phyloP scores from a whole-genome alignment of 352 stramenopile species.

The Pythium myriotylum region DNA sequence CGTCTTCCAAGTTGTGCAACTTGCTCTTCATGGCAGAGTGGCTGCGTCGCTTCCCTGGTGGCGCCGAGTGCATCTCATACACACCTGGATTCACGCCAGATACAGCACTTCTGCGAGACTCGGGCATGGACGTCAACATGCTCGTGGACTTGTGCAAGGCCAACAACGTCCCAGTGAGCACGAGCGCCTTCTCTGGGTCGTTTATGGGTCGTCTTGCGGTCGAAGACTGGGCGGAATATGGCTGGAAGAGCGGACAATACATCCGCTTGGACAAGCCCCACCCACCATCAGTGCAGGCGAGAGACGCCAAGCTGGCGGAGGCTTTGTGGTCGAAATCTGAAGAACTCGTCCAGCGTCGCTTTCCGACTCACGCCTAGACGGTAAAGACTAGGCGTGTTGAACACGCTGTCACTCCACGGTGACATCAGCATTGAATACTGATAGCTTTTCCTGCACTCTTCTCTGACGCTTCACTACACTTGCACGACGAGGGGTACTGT shows the following conservation, averaged over 20 bases:
- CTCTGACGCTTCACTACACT: too few species aligned
- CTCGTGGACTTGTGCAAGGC: slow-evolving; percentile 15
- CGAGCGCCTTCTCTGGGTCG: slow-evolving; percentile 21
- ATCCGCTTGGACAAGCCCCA: slow-evolving; percentile 27
- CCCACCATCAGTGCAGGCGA: slow-evolving; percentile 26
- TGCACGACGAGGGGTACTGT: too few species aligned
- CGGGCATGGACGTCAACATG: neutral
- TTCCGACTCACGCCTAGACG: too few species aligned
- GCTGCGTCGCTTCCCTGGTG: slow-evolving; percentile 25
- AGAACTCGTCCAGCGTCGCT: slow-evolving; percentile 21
- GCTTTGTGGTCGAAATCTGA: slow-evolving; percentile 37
- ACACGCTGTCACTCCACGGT: too few species aligned
- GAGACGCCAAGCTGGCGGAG: slow-evolving; percentile 22
- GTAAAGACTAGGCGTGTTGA: too few species aligned
- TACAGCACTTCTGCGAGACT: slow-evolving; percentile 23
- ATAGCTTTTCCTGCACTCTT: too few species aligned
- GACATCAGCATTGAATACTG: too few species aligned
- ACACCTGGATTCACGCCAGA: slow-evolving; percentile 25
- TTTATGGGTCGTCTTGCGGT: slow-evolving; percentile 31
- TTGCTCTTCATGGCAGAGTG: slow-evolving; percentile 32
- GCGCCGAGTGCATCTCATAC: slow-evolving; percentile 20
- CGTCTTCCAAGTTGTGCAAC: slow-evolving; percentile 38
- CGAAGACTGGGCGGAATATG: slow-evolving; percentile 10
- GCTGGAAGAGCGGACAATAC: slow-evolving; percentile 31
- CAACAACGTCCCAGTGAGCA: slow-evolving; percentile 18